Conservation (phyloP, 257 asterid species). For the Datura wrightii region DNA sequence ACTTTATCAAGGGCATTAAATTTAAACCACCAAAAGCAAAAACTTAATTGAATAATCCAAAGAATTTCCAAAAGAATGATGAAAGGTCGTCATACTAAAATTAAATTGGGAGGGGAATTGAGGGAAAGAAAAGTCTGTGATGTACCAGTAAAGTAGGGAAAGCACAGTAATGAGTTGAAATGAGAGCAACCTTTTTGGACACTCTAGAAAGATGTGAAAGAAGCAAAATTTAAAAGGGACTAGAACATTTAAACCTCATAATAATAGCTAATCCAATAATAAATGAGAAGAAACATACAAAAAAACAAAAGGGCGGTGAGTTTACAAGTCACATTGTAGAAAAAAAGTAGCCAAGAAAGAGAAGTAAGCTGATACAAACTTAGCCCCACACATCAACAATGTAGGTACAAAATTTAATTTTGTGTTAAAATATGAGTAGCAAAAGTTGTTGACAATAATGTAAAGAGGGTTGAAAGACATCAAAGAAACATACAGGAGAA, state of each 20-base stretch:
- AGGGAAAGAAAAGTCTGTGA: slow-evolving; percentile 29
- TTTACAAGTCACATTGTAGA: slow-evolving; percentile 30
- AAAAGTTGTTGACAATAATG: slow-evolving; percentile 34
- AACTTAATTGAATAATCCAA: slow-evolving; percentile 7
- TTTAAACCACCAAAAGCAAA: slow-evolving; percentile 19
- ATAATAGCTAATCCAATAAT: slow-evolving; percentile 39
- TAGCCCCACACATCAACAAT: slow-evolving; percentile 41
- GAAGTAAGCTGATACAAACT: slow-evolving; percentile 7
- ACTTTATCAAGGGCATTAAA: slow-evolving; percentile 14
- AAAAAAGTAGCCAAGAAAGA: slow-evolving; percentile 35
- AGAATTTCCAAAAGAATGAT: slow-evolving; percentile 40
- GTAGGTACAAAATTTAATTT: slow-evolving; percentile 33
- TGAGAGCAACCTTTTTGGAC: slow-evolving; percentile 37
- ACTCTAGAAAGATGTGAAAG: slow-evolving; percentile 60
- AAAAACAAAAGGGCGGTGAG: slow-evolving; percentile 18
- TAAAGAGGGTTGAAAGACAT: slow-evolving; percentile 19
- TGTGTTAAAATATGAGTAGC: background rate
- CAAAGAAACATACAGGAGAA: background rate
- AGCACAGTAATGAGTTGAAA: slow-evolving; percentile 50
- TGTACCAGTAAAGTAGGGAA: slow-evolving; percentile 64
- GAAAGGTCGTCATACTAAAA: slow-evolving; percentile 55
- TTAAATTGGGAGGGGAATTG: slow-evolving; percentile 45
- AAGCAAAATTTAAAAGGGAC: slow-evolving; percentile 52
- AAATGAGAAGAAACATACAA: slow-evolving; percentile 40
- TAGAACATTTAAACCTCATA: slow-evolving; percentile 54